phyloP scores from a whole-genome alignment of 805 yeast species.

The Hanseniaspora taiwanica region DNA sequence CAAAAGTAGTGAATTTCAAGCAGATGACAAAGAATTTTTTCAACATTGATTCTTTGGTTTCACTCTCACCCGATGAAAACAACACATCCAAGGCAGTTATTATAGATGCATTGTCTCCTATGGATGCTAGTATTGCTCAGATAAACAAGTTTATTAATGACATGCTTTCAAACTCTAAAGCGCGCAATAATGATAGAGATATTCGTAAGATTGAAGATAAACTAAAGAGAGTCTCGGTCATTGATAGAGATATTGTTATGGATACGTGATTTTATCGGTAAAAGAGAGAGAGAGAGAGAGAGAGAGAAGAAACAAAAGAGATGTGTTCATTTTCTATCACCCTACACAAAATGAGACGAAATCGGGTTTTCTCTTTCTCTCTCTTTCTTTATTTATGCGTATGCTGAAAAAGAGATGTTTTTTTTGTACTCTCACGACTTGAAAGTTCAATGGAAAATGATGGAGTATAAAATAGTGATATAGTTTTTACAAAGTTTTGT shows the following conservation, averaged over 20 bases:
- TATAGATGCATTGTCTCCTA: not conserved
- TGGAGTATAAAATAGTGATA: not conserved
- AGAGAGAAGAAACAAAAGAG: no score
- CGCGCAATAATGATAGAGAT: not conserved
- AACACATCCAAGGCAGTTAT: no score
- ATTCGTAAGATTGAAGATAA: not conserved
- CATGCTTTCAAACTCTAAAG: not conserved
- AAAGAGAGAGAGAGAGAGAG: no score
- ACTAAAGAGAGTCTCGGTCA: not conserved
- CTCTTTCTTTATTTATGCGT: no score
- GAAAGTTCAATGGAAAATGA: not conserved
- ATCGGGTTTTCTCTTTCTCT: no score
- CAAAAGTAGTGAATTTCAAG: constrained; percentile 15
- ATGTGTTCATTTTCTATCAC: no score
- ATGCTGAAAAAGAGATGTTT: no score
- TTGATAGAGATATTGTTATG: not conserved
- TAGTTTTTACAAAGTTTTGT: not conserved
- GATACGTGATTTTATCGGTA: not conserved
- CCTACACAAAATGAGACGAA: no score
- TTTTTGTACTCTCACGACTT: no score
- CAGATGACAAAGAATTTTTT: constrained; percentile 7
- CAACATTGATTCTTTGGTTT: no score
- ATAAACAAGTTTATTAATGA: not conserved
- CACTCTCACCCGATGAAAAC: no score
- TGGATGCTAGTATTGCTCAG: not conserved